phyloP scores from a whole-genome alignment of 495 filamentous ascomycete species.

The Pseudevernia furfuracea region DNA sequence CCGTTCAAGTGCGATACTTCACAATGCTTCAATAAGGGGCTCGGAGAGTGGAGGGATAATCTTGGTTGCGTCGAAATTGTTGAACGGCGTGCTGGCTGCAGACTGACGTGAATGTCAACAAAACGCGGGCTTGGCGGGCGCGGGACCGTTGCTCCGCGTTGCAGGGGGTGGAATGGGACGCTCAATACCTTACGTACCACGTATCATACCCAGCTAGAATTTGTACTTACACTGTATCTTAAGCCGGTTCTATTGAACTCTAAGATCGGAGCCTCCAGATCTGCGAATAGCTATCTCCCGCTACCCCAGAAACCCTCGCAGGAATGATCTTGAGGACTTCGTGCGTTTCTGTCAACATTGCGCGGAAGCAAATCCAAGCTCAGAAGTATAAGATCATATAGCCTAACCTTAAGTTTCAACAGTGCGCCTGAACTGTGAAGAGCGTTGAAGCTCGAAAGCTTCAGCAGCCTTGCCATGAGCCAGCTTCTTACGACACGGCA shows the following conservation, averaged over 20 bases:
- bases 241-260: not conserved
- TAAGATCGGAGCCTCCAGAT: not conserved
- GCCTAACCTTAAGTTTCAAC: no score
- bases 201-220: not conserved
- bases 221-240: not conserved
- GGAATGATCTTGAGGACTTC: slow-evolving; percentile 1
- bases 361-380: not conserved
- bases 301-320: not conserved
- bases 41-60: not conserved
- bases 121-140: slow-evolving; percentile 22
- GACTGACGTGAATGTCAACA: slow-evolving; percentile 19
- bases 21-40: not conserved
- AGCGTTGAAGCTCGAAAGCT: not conserved
- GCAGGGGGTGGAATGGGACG: not conserved
- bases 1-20: not conserved
- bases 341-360: not conserved
- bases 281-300: not conserved
- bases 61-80: not conserved
- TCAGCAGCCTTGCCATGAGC: slow-evolving; percentile 48
- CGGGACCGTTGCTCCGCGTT: slow-evolving; percentile 5
- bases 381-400: not conserved
- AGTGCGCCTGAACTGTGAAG: not conserved
- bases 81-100: not conserved
- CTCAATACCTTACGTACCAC: not conserved
- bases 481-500: slow-evolving; percentile 70